Evolutionary conservation across 495 filamentous ascomycete species (phyloP), one percentile per base, ranked within the genome.

Genomic region (Penicillium antarcticum): DNA sequence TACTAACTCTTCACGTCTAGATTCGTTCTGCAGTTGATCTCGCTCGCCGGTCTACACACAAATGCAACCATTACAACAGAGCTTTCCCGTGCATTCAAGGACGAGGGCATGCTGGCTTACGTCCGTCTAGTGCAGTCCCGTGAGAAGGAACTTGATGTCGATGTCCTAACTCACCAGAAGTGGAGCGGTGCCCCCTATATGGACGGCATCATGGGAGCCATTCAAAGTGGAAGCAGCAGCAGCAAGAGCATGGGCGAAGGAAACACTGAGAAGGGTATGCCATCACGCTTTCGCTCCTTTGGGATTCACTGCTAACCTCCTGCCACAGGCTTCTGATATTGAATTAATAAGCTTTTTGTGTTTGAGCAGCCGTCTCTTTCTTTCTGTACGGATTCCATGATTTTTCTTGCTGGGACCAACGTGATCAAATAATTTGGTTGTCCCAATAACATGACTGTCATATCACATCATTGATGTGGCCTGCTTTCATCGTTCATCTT

Each of bases 101-200:
- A 80, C 19, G 86, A 96, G 52, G 94, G 94, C 16, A 98, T 98
- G 94, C 74, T 88, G 42, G 94, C 94, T 5, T 98, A 98, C 66
- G 94, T 98, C 5, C 85, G 95, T 29, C 70, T 96, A 5, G 82
- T 98, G 33, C 94, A 98, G 65, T 71, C 79, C 33, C 79, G 86
- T 42, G 94, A 98, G 77, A 96, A 96, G 74, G 92, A 96, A 51
- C 67, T 94, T 6, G 91, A 90, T 12, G 90, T 91, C 17, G 94
- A 98, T 63, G 94, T 98, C 13, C 76, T 98, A 50, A 98, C 92
- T 29, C 94, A 98, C 68, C 94, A 98, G 77, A 96, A 95, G 62
- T 98, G 94, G 92, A 96, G 91, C 60, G 94, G 94, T 10, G 94
- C 94, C 0, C 76, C 75, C 14, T 96, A 96, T 63, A 85, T 97